Conservation (phyloP, 257 asterid genomes). For the Rhazya stricta region DNA sequence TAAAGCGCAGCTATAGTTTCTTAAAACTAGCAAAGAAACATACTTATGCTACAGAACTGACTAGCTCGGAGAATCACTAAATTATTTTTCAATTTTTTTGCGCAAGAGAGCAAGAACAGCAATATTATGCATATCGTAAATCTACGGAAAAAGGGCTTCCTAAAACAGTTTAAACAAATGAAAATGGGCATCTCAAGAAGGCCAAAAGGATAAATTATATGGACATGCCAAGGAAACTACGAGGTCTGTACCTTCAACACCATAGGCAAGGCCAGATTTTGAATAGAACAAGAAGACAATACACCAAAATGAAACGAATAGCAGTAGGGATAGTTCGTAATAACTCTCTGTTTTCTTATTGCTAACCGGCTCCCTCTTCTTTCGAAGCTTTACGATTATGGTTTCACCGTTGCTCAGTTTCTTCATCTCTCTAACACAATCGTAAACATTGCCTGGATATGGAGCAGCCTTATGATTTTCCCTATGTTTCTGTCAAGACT, state of each 20-base stretch:
- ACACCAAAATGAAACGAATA: slow-evolving; percentile 59
- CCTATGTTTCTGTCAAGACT: not conserved
- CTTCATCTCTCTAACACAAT: slow-evolving; percentile 18
- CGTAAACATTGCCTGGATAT: not conserved
- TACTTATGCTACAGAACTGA: not conserved
- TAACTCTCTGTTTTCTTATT: slow-evolving; percentile 25
- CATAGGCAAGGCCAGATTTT: slow-evolving; percentile 51
- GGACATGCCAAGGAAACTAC: not conserved
- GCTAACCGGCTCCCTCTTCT: not conserved
- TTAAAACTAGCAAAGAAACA: not conserved
- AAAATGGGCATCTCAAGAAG: not conserved
- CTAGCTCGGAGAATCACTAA: not conserved
- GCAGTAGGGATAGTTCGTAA: slow-evolving; percentile 40
- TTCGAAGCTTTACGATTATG: slow-evolving; percentile 2
- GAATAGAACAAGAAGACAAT: slow-evolving; percentile 45
- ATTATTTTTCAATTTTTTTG: not conserved
- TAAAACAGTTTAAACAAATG: not conserved
- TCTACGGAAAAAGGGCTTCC: no score
- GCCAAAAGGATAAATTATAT: not conserved
- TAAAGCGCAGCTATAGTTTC: not conserved
- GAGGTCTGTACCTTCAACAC: slow-evolving; percentile 52
- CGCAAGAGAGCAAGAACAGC: not conserved
- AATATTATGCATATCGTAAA: not conserved
- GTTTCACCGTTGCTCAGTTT: not conserved
- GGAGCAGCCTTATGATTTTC: not conserved